These are phyloP conservation scores for Penicillium oxalicum DNA, from an alignment of 2,329 filamentous ascomycete species.

Conservation along the genomic window DNA sequence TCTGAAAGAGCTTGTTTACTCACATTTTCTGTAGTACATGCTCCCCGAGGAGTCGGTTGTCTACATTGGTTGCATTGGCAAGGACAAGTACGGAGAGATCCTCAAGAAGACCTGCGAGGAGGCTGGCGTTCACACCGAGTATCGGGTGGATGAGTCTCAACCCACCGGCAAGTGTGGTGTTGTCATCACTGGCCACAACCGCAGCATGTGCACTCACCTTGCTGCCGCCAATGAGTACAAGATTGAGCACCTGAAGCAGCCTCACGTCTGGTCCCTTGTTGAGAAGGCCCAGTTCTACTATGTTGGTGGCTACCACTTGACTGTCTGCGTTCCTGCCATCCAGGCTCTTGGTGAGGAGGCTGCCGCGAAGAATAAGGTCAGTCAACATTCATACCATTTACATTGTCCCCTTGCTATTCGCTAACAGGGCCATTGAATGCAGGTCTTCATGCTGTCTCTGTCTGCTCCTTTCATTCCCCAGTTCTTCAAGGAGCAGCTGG, in stretches of 20 bases:
- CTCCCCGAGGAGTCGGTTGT: slow-evolving; percentile 83
- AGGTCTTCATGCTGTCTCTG: slow-evolving; percentile 78
- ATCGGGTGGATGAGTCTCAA: slow-evolving; percentile 77
- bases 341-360: slow-evolving; percentile 86
- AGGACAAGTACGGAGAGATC: slow-evolving; percentile 91
- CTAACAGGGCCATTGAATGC: slow-evolving; percentile 2
- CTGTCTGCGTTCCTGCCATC: slow-evolving; percentile 86
- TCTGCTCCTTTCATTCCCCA: slow-evolving; percentile 93
- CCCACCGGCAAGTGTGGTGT: slow-evolving; percentile 93
- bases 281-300: slow-evolving; percentile 86
- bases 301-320: slow-evolving; percentile 95
- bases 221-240: slow-evolving; percentile 97
- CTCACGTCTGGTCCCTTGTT: slow-evolving; percentile 85
- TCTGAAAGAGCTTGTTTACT: not conserved
- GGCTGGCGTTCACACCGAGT: slow-evolving; percentile 87
- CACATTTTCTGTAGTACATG: slow-evolving; percentile 60
- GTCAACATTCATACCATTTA: slow-evolving; percentile 8
- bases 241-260: slow-evolving; percentile 83
- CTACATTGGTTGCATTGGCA: slow-evolving; percentile 88
- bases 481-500: slow-evolving; percentile 95
- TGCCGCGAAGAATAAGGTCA: slow-evolving; percentile 75
- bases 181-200: slow-evolving; percentile 93
- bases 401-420: not conserved
- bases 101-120: slow-evolving; percentile 79
- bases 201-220: slow-evolving; percentile 89